Percentiles rank a stretch among this genome's conserved stretches.
phyloP scores from a whole-genome alignment of 306 rosid species.

The Datisca glomerata region DNA sequence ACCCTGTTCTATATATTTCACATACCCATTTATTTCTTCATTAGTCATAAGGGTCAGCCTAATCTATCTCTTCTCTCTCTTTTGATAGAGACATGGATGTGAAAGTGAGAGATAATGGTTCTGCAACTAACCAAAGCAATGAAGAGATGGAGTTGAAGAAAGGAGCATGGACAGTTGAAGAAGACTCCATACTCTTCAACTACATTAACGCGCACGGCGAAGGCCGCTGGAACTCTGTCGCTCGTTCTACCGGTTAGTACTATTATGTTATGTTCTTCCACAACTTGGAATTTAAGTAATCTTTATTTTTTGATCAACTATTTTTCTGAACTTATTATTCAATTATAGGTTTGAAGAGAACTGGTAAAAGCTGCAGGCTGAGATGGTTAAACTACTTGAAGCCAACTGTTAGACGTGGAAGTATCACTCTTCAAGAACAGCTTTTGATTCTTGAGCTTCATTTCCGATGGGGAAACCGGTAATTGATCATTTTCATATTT shows the following conservation, averaged over 20 bases:
- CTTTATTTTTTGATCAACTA: background rate
- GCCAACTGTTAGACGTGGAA: constrained; percentile 30
- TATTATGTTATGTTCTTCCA: background rate
- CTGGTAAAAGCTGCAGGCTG: constrained; percentile 36
- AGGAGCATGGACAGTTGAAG: constrained; percentile 39
- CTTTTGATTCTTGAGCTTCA: constrained; percentile 40
- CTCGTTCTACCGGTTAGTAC: constrained; percentile 20
- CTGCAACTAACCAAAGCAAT: background rate
- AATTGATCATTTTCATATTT: background rate
- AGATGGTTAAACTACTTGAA: constrained; percentile 42
- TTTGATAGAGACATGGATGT: background rate
- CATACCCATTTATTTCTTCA: too few relatives aligned
- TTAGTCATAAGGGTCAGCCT: too few relatives aligned
- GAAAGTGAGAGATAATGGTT: constrained; percentile 1
- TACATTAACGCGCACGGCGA: constrained; percentile 26
- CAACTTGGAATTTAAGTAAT: background rate
- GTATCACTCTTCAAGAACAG: constrained; percentile 36
- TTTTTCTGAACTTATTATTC: background rate
- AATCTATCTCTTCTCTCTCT: background rate
- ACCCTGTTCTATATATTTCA: too few relatives aligned
- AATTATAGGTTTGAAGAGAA: constrained; percentile 28
- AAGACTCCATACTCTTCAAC: constrained; percentile 21
- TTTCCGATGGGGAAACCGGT: constrained; percentile 35
- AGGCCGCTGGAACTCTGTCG: constrained; percentile 39
- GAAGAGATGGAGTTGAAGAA: constrained; percentile 17